A percentile compares a stretch with the other conserved stretches of the same genome.
Conservation (phyloP, 1,284 basidiomycete genomes). For the Ceratobasidium sp. region DNA sequence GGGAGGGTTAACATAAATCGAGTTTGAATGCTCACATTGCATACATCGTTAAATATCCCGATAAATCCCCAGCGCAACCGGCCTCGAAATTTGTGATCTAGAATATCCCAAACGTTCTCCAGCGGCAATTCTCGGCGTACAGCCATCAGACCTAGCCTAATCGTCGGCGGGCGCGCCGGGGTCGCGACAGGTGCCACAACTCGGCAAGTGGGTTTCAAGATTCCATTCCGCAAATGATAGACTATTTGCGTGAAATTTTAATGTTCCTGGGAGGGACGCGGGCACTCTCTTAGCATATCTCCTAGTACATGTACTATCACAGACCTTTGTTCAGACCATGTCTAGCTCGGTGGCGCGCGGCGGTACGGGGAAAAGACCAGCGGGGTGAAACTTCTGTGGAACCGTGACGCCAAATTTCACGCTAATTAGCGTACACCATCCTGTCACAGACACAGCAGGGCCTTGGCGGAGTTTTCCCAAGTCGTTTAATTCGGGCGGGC, state of each 20-base stretch:
- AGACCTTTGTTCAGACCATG: neutral
- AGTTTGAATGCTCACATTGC: neutral
- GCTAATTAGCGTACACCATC: neutral
- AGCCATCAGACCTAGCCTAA: neutral
- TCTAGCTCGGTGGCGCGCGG: neutral
- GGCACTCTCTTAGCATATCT: neutral
- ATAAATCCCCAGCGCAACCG: neutral
- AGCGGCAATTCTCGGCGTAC: constrained; percentile 4
- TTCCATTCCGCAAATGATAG: neutral
- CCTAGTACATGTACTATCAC: neutral
- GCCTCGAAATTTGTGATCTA: neutral
- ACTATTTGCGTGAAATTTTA: neutral
- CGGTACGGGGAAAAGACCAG: neutral
- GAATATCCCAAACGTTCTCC: neutral
- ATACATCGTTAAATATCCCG: neutral
- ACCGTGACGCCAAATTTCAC: neutral
- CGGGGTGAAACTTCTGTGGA: neutral
- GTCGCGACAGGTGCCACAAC: neutral
- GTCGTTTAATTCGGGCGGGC: neutral
- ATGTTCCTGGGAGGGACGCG: constrained; percentile 11
- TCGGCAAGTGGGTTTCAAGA: constrained; percentile 1
- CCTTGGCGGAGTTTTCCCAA: neutral
- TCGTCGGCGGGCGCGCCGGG: neutral
- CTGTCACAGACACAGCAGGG: neutral
- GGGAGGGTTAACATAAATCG: neutral